Conservation (phyloP, 768 basidiomycete species). For the Cantharellus anzutake region DNA sequence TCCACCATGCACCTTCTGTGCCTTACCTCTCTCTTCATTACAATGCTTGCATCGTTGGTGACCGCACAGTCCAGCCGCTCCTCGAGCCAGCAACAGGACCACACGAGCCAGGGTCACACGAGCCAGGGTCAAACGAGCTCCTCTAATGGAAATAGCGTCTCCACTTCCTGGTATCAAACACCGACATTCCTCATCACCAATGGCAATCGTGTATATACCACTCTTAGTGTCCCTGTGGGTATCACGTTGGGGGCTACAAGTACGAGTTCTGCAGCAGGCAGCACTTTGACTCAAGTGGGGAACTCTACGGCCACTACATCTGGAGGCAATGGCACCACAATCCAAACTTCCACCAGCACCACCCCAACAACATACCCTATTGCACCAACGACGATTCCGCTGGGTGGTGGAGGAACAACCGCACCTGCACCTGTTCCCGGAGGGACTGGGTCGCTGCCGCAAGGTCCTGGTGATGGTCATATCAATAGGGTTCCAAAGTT, state of each 20-base stretch:
- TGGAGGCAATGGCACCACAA: not conserved
- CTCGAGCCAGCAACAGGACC: not conserved
- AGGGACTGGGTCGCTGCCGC: not conserved
- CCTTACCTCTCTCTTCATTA: not conserved
- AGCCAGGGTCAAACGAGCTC: not conserved
- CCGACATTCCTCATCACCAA: not conserved
- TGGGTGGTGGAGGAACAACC: not conserved
- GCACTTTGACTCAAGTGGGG: not conserved
- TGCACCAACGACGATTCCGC: not conserved
- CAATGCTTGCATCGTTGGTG: not conserved
- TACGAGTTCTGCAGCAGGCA: not conserved
- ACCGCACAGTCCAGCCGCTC: not conserved
- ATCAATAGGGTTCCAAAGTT: not conserved
- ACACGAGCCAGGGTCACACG: no score
- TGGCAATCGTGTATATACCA: not conserved
- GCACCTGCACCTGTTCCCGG: not conserved
- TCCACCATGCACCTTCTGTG: not conserved
- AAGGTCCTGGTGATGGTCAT: not conserved
- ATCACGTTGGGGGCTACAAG: not conserved
- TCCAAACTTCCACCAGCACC: not conserved
- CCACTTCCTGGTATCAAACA: not conserved
- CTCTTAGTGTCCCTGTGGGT: not conserved
- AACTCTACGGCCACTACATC: not conserved
- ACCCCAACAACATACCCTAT: not conserved
- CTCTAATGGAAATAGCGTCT: not conserved